phyloP scores from a whole-genome alignment of 139 green algal species.

The Mesotaenium endlicherianum region DNA sequence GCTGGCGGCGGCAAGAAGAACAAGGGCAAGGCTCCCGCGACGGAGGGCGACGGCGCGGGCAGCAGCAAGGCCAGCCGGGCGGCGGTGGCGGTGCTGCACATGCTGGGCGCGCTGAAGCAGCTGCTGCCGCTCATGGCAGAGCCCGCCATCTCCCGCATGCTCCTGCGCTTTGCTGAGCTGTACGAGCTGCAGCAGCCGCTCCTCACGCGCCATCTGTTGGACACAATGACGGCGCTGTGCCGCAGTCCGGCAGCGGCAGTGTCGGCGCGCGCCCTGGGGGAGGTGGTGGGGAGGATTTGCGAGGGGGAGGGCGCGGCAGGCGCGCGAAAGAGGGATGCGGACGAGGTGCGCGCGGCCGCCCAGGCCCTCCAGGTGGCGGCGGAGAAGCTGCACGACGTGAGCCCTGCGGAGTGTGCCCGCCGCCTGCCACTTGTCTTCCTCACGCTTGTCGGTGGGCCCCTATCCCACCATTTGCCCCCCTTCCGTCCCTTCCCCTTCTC shows the following conservation, averaged over 20 bases:
- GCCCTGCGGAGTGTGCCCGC: slow-evolving; percentile 9
- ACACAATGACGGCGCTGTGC: not conserved
- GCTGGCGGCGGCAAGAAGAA: not conserved
- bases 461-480: not conserved
- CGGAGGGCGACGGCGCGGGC: not conserved
- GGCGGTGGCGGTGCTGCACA: slow-evolving; percentile 17
- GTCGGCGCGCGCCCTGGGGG: not conserved
- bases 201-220: slow-evolving; percentile 11
- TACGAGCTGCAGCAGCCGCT: slow-evolving; percentile 24
- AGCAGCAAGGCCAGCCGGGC: not conserved
- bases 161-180: not conserved
- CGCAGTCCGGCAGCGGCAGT: not conserved
- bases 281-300: not conserved
- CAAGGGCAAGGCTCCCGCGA: not conserved
- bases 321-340: slow-evolving; percentile 30
- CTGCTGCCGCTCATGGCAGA: slow-evolving; percentile 24
- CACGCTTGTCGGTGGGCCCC: slow-evolving; percentile 20
- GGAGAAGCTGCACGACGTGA: slow-evolving; percentile 6
- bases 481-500: not conserved
- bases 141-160: not conserved
- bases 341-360: not conserved
- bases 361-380: slow-evolving; percentile 20
- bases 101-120: slow-evolving; percentile 20
- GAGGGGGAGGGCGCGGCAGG: not conserved
- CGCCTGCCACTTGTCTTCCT: slow-evolving; percentile 25